Percentiles rank a stretch among this genome's conserved stretches.
Evolutionary conservation across 805 yeast genomes (phyloP).

Genomic region (Yarrowia phangngaensis): DNA sequence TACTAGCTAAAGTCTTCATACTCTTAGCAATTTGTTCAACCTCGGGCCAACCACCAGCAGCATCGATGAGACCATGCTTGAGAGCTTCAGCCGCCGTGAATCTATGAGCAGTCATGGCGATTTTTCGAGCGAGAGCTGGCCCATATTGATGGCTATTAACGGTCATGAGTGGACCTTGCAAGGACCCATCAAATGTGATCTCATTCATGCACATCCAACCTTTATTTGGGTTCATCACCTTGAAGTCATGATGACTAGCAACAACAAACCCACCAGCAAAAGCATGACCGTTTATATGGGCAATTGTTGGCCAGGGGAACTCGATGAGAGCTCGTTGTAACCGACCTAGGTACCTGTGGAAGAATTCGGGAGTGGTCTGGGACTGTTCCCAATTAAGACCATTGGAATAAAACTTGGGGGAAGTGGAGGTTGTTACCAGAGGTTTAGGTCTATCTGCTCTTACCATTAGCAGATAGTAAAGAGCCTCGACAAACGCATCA

Average conservation of each 20-base stretch:
- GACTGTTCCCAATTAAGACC: constrained; percentile 42
- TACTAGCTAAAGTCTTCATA: constrained; percentile 3
- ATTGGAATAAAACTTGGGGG: constrained; percentile 41
- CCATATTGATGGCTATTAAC: constrained; percentile 38
- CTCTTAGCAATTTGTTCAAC: constrained; percentile 9
- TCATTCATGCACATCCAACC: constrained; percentile 44
- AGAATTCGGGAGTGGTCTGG: constrained; percentile 38
- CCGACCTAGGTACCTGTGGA: constrained; percentile 37
- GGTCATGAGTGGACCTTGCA: constrained; percentile 39
- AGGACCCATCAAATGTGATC: constrained; percentile 41
- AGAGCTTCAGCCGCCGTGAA: constrained; percentile 38
- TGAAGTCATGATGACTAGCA: constrained; percentile 41
- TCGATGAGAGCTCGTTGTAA: constrained; percentile 38
- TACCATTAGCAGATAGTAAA: constrained; percentile 33
- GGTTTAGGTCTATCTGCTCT: constrained; percentile 37
- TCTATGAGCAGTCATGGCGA: constrained; percentile 39
- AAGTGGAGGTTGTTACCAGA: constrained; percentile 39
- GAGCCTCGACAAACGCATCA: constrained; percentile 39
- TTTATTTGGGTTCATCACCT: constrained; percentile 41
- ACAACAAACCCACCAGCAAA: constrained; percentile 44
- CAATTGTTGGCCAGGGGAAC: constrained; percentile 44
- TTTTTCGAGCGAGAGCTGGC: constrained; percentile 34
- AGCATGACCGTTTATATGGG: constrained; percentile 43
- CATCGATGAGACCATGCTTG: constrained; percentile 37
- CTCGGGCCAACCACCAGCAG: constrained; percentile 35